A percentile compares a stretch with the other conserved stretches of the same genome.
phyloP scores from a whole-genome alignment of 2,329 filamentous ascomycete species.

The Taxawa tesnikishii region DNA sequence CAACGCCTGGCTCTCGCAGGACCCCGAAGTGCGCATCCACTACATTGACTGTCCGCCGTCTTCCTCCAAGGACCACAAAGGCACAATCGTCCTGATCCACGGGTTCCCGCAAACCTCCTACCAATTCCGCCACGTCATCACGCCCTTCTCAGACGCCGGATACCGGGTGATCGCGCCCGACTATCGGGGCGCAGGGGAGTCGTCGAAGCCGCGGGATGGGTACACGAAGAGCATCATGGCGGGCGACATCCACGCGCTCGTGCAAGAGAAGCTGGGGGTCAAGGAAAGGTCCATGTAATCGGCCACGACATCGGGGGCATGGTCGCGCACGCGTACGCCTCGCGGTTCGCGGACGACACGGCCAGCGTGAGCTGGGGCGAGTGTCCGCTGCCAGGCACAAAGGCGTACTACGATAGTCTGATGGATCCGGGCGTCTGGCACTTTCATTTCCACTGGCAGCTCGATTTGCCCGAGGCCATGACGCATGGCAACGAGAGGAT shows the following conservation, averaged over 20 bases:
- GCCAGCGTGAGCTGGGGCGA: conserved; percentile 30
- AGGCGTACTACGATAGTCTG: conserved; percentile 16
- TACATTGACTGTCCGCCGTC: conserved; percentile 14
- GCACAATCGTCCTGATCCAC: conserved; percentile 32
- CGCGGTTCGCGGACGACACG: conserved; percentile 20
- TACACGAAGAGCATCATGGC: conserved; percentile 31
- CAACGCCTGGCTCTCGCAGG: conserved; percentile 6
- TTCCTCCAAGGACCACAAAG: conserved; percentile 12
- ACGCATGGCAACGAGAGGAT: conserved; percentile 26
- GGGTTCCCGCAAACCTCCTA: conserved; percentile 37
- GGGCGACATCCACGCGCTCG: conserved; percentile 23
- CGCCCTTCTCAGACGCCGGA: conserved; percentile 23
- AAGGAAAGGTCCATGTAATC: conserved; percentile 28
- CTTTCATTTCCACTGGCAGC: conserved; percentile 29
- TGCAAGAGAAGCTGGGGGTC: conserved; percentile 19
- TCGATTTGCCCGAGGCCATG: conserved; percentile 27
- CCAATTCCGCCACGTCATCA: conserved; percentile 29
- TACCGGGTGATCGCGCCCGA: conserved; percentile 28
- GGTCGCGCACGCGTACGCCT: conserved; percentile 31
- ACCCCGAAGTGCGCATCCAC: conserved; percentile 13
- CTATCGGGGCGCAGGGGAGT: conserved; percentile 25
- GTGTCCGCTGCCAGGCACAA: conserved; percentile 27
- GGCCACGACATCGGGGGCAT: conserved; percentile 38
- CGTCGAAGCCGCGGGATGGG: conserved; percentile 22
- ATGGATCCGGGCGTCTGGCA: conserved; percentile 23